Base-by-base conservation (phyloP, 768 basidiomycete genomes). In the Naganishia antarctica region DNA sequence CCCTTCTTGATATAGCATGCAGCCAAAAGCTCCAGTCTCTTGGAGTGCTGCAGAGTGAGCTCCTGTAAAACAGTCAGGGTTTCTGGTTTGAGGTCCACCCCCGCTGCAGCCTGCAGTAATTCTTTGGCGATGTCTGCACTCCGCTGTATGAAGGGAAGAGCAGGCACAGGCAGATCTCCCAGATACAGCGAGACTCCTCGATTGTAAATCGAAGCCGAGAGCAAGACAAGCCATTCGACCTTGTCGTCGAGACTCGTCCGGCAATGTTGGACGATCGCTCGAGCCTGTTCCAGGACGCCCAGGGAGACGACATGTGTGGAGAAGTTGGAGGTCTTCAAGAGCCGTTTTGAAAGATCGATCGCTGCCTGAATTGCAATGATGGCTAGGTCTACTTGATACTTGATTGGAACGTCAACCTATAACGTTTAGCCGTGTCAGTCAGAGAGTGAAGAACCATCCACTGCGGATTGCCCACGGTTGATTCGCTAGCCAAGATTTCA, bases 1-100 rank as follows among this genome's bases (percentile, higher is more conserved):
- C 86, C 87, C 28, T 85, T 85, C 75, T 89, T 91, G 29, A 83
- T 81, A 71, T 84, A 85, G 73, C 89, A 91, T 4, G 87, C 84
- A 0, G 83, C 91, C 26, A 93, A 79, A 31, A 94, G 74, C 77
- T 96, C 90, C 83, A 86, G 93, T 48, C 91, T 79, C 23, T 86
- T 81, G 67, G 82, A 83, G 91, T 69, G 66, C 87, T 85, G 32
- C 85, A 84, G 63, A 84, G 82, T 1, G 89, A 79, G 67, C 84
- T 82, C 46, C 62, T 78, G 85, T 86, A 88, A 0, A 73, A 31
- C 80, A 83, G 66, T 74, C 68, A 61, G 26, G 44, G 28, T 59
- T 28, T 64, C 60, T 7, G 34, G 31, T 21, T 70, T 75, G 66
- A 71, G 74, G 49, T 74, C 77, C 9, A 60, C 71, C 9, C 15